Conservation (phyloP, 1,139 yeast genomes). For the Debaryomyces psychrophilus region DNA sequence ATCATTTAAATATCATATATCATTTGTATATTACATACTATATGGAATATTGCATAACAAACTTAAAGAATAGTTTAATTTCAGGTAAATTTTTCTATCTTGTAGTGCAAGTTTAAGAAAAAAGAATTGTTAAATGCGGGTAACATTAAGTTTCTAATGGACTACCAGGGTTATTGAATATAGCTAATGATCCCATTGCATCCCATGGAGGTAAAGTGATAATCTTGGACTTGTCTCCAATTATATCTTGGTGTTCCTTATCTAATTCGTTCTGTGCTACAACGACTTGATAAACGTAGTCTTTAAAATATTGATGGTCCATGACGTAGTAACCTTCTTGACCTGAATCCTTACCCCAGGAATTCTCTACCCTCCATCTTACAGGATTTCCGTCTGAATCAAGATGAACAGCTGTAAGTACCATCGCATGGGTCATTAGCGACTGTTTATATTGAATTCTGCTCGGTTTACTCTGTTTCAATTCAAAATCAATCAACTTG, state of each 20-base stretch:
- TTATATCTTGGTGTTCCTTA: conserved; percentile 14
- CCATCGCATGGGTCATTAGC: conserved; percentile 31
- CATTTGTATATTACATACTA: neutral
- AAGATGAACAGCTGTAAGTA: conserved; percentile 26
- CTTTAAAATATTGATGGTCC: conserved; percentile 24
- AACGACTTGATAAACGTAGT: conserved; percentile 22
- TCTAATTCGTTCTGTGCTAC: conserved; percentile 17
- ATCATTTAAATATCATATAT: conserved; percentile 29
- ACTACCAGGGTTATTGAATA: conserved; percentile 4
- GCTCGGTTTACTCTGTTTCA: conserved; percentile 46
- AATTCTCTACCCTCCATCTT: conserved; percentile 23
- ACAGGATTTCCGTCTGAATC: conserved; percentile 19
- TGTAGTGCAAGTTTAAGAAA: neutral
- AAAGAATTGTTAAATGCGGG: conserved; percentile 4
- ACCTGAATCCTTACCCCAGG: conserved; percentile 23
- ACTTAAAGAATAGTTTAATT: neutral
- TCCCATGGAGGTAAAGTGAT: conserved; percentile 22
- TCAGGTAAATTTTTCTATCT: neutral
- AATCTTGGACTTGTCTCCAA: conserved; percentile 11
- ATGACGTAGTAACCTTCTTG: conserved; percentile 23
- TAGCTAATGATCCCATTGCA: conserved; percentile 24
- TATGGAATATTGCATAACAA: neutral
- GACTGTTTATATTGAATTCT: conserved; percentile 60
- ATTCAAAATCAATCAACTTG: conserved; percentile 16
- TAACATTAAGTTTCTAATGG: neutral